These are phyloP conservation scores for Anethum foeniculum DNA, from an alignment of 140 eudicot species.

Conservation along the genomic window DNA sequence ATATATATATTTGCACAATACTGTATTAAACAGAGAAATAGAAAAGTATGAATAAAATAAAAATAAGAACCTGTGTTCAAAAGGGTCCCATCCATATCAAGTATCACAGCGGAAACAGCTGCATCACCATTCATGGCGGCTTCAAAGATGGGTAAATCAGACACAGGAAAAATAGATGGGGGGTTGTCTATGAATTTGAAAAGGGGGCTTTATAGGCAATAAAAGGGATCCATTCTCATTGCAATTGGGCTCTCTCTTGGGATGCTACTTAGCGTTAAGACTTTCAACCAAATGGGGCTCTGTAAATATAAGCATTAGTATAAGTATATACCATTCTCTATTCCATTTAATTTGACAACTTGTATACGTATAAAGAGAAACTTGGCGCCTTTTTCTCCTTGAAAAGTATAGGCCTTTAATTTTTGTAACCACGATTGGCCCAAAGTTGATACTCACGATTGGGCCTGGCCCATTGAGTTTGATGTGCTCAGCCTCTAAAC, in stretches of 20 bases:
- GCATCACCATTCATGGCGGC: conserved; percentile 23
- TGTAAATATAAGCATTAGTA: neutral
- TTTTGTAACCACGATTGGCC: neutral
- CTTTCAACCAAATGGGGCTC: neutral
- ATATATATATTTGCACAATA: neutral
- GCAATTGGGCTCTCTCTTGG: neutral
- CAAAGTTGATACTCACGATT: neutral
- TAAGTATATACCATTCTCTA: neutral
- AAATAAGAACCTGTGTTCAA: conserved; percentile 53
- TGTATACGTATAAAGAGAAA: too few species aligned
- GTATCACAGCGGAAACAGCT: conserved; percentile 47
- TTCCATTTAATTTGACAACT: neutral
- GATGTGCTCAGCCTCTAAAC: neutral
- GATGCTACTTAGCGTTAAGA: neutral
- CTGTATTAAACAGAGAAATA: neutral
- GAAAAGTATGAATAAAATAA: neutral
- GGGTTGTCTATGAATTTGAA: conserved; percentile 15
- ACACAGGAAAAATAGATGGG: neutral
- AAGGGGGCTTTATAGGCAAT: neutral
- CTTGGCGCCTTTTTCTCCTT: neutral
- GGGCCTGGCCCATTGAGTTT: neutral
- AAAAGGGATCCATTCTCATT: neutral
- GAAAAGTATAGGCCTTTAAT: neutral
- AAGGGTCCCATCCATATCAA: conserved; percentile 90
- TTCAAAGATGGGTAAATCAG: neutral